Percentiles rank a stretch among this genome's conserved stretches.
phyloP scores from a whole-genome alignment of 2,329 filamentous ascomycete genomes.

The Phialocephala sp. region DNA sequence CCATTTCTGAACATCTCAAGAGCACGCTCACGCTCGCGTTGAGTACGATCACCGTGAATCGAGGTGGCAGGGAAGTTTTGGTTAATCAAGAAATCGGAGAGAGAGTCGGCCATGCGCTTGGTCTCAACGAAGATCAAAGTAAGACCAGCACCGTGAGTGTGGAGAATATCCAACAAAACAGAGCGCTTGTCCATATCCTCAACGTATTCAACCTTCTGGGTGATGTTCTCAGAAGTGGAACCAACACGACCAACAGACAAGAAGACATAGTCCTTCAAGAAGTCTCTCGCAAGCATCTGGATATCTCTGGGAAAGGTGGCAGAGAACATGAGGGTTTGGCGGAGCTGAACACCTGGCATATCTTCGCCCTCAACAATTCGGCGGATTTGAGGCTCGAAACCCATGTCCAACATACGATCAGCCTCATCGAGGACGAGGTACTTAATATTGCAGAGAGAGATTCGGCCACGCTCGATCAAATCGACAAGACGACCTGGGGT shows the following conservation, averaged over 20 bases:
- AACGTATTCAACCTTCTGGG: constrained; percentile 97
- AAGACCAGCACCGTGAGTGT: constrained; percentile 87
- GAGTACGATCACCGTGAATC: constrained; percentile 97
- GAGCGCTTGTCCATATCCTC: constrained; percentile 98
- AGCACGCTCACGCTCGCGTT: constrained; percentile 93
- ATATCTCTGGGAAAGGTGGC: constrained; percentile 99
- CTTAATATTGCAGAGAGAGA: constrained; percentile 98
- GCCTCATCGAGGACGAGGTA: constrained; percentile 98
- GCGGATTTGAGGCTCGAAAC: constrained; percentile 99
- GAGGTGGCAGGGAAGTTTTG: constrained; percentile 98
- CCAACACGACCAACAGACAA: constrained; percentile 97
- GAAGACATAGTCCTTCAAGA: constrained; percentile 99
- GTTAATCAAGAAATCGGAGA: constrained; percentile 98
- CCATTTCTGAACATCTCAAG: constrained; percentile 97
- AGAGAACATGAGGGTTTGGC: constrained; percentile 99
- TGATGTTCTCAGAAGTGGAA: constrained; percentile 99
- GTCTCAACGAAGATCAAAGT: constrained; percentile 99
- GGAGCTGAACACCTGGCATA: constrained; percentile 82
- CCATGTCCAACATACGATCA: constrained; percentile 99
- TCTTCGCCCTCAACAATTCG: constrained; percentile 98
- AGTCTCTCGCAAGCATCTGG: constrained; percentile 97
- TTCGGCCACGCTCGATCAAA: constrained; percentile 96
- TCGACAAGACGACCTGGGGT: constrained; percentile 97
- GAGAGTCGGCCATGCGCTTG: constrained; percentile 98
- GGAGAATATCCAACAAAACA: constrained; percentile 94